These are phyloP conservation scores for Fraxinus velutina DNA, from an alignment of 305 asterid species.

Conservation along the genomic window DNA sequence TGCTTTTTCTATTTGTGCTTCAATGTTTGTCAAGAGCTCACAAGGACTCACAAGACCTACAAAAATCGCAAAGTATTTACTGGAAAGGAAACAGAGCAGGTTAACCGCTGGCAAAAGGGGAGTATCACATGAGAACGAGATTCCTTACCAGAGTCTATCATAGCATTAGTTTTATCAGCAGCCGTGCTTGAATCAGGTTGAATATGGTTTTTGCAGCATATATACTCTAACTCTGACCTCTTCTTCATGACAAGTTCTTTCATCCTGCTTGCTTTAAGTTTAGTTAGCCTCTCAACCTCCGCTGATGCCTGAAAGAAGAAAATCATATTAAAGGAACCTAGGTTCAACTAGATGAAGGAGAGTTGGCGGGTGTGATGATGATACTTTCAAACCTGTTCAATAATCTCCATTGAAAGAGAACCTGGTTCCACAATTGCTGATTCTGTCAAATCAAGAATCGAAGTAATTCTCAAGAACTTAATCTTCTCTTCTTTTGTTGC, in stretches of 20 bases:
- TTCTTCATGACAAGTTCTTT: slow-evolving; percentile 83
- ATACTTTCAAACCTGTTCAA: slow-evolving; percentile 57
- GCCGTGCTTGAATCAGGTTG: slow-evolving; percentile 83
- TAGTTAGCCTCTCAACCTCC: slow-evolving; percentile 84
- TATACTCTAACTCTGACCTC: slow-evolving; percentile 80
- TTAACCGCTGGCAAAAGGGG: not conserved
- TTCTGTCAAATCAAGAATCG: slow-evolving; percentile 55
- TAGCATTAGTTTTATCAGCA: slow-evolving; percentile 77
- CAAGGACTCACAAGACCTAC: slow-evolving; percentile 92
- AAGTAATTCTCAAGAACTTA: slow-evolving; percentile 51
- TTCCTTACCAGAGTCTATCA: slow-evolving; percentile 80
- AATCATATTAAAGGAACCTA: slow-evolving; percentile 8
- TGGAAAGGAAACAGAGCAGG: not conserved
- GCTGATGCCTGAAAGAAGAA: slow-evolving; percentile 46
- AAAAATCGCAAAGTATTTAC: slow-evolving; percentile 19
- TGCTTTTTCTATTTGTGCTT: slow-evolving; percentile 67
- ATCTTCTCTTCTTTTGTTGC: slow-evolving; percentile 56
- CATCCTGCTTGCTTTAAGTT: slow-evolving; percentile 84
- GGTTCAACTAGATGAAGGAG: not conserved
- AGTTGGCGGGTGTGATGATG: not conserved
- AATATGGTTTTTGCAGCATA: slow-evolving; percentile 67
- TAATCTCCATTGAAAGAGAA: slow-evolving; percentile 60
- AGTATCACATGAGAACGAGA: slow-evolving; percentile 12
- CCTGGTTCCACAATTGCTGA: slow-evolving; percentile 63
- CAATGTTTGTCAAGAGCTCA: slow-evolving; percentile 76